Evolutionary conservation across 2,329 filamentous ascomycete genomes (phyloP).

Genomic region (Cytospora mali): DNA sequence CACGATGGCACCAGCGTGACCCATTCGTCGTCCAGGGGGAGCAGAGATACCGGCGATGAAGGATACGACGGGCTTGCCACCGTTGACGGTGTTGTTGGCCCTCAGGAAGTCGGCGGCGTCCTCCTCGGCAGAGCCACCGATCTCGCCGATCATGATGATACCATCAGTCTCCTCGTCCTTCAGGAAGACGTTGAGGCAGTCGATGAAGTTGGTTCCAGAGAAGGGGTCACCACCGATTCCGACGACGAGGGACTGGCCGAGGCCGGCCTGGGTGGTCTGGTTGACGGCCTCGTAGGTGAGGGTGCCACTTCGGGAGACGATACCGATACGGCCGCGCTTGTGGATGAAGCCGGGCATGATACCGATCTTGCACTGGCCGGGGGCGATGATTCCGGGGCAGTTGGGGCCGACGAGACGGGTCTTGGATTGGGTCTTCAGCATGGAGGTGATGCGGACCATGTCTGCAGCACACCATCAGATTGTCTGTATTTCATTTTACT

Average conservation of each 20-base stretch:
- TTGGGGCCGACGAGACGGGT: constrained; percentile 96
- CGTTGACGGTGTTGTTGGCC: constrained; percentile 83
- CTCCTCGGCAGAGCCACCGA: constrained; percentile 96
- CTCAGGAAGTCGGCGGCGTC: constrained; percentile 96
- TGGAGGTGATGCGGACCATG: constrained; percentile 98
- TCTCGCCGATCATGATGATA: constrained; percentile 99
- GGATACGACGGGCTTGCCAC: constrained; percentile 89
- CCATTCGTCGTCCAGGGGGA: constrained; percentile 95
- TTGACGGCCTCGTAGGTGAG: constrained; percentile 99
- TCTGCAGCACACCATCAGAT: constrained; percentile 54
- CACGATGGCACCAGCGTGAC: constrained; percentile 97
- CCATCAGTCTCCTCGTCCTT: constrained; percentile 95
- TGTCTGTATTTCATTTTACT: constrained; percentile 12
- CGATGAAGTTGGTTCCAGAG: constrained; percentile 99
- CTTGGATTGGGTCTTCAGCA: constrained; percentile 97
- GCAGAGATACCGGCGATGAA: constrained; percentile 99
- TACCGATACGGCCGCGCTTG: constrained; percentile 98
- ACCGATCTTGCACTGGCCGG: constrained; percentile 98
- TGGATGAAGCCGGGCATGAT: constrained; percentile 99
- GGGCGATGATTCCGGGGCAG: constrained; percentile 95
- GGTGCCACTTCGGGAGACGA: constrained; percentile 96
- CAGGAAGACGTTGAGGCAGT: constrained; percentile 96
- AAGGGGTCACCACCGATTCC: constrained; percentile 99
- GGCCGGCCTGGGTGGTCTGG: constrained; percentile 95
- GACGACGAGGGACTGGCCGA: constrained; percentile 96